Conservation (phyloP, 2,329 filamentous ascomycete genomes). For the Cercospora sojina region DNA sequence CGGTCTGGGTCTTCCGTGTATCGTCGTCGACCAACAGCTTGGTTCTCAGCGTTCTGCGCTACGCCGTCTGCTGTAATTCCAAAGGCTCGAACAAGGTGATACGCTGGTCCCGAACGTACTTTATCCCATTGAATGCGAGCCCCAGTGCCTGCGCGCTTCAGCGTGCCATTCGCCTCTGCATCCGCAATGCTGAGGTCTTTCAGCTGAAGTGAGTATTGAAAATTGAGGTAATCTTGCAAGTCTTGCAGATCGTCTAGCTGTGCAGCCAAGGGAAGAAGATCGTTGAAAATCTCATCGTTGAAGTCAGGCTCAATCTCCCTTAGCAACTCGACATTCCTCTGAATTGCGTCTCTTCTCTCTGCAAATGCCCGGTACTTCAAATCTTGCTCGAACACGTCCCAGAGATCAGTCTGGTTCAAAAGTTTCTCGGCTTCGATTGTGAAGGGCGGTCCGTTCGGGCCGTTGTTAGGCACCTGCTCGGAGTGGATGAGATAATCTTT, state of each 20-base stretch:
- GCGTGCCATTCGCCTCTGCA: conserved; percentile 63
- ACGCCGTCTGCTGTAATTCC: conserved; percentile 87
- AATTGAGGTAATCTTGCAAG: conserved; percentile 93
- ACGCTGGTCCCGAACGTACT: conserved; percentile 75
- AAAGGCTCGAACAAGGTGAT: conserved; percentile 81
- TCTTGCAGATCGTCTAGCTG: conserved; percentile 97
- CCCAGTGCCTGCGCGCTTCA: conserved; percentile 72
- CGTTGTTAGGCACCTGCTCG: conserved; percentile 66
- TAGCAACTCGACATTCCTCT: conserved; percentile 74
- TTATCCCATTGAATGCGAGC: conserved; percentile 80
- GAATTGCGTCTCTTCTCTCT: conserved; percentile 84
- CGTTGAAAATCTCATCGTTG: conserved; percentile 72
- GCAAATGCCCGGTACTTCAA: conserved; percentile 91
- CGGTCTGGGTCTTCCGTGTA: conserved; percentile 81
- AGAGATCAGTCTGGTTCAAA: conserved; percentile 86
- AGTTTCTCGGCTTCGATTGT: conserved; percentile 80
- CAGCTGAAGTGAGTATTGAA: conserved; percentile 81
- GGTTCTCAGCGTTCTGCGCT: conserved; percentile 76
- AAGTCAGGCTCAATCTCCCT: conserved; percentile 58
- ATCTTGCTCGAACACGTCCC: conserved; percentile 92
- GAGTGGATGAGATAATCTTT: conserved; percentile 97
- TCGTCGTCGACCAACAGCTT: conserved; percentile 65
- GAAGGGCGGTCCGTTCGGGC: conserved; percentile 70
- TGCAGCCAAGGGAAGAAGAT: conserved; percentile 74
- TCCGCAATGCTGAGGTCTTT: conserved; percentile 71